Evolutionary conservation across 768 basidiomycete genomes (phyloP).

Genomic region (Cantharellus cinnabarinus): DNA sequence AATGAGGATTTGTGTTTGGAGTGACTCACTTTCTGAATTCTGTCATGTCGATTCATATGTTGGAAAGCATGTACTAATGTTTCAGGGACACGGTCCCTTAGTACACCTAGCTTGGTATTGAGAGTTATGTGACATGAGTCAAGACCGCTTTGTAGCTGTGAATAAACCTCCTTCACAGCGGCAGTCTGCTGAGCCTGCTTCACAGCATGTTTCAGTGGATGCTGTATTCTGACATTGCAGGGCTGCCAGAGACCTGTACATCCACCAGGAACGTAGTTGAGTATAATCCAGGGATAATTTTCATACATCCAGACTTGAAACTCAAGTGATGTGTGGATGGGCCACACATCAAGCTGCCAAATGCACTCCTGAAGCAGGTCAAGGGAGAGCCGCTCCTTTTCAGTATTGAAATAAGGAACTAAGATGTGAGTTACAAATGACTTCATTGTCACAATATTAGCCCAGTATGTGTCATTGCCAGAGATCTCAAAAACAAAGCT

Average conservation of each 20-base stretch:
- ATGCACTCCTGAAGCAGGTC: neutral
- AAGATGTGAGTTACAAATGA: conserved; percentile 1
- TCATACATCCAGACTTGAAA: neutral
- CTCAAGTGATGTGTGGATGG: conserved; percentile 17
- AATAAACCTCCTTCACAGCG: neutral
- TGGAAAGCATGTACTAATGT: too few relatives aligned
- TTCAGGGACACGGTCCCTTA: too few relatives aligned
- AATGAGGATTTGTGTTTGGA: too few relatives aligned
- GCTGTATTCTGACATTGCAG: conserved; percentile 16
- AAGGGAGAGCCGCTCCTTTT: neutral
- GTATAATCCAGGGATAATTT: neutral
- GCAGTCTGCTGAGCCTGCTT: conserved; percentile 6
- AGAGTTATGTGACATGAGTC: neutral
- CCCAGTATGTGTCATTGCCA: conserved; percentile 10
- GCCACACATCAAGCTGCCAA: conserved; percentile 10
- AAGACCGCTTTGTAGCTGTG: neutral
- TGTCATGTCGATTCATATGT: too few relatives aligned
- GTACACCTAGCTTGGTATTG: too few relatives aligned
- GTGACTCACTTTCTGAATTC: too few relatives aligned
- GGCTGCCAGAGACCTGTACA: conserved; percentile 15
- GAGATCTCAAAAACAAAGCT: conserved; percentile 15
- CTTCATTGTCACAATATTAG: conserved; percentile 4
- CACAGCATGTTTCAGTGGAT: conserved; percentile 14
- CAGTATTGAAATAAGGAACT: conserved; percentile 2
- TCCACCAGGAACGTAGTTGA: neutral